phyloP scores from a whole-genome alignment of 2,329 filamentous ascomycete species.

The Hansfordia pulvinata region DNA sequence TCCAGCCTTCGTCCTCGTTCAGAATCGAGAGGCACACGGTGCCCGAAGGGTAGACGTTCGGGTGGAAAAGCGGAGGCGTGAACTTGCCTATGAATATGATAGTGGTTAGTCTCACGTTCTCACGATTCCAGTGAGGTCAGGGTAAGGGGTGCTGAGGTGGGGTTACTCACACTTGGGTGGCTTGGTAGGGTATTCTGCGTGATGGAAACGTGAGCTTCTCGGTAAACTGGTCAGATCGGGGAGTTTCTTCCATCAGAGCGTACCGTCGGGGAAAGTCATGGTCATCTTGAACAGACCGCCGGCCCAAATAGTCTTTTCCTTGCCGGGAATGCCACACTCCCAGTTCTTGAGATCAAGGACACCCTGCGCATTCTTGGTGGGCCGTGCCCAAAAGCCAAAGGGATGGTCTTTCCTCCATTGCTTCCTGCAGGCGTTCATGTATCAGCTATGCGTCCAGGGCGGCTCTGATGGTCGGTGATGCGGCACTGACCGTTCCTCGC shows the following conservation, averaged over 20 bases:
- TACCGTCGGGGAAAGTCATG: slow-evolving; percentile 86
- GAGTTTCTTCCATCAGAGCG: slow-evolving; percentile 16
- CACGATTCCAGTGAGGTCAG: no score
- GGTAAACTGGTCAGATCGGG: slow-evolving; percentile 7
- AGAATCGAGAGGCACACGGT: slow-evolving; percentile 95
- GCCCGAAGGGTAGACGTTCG: slow-evolving; percentile 95
- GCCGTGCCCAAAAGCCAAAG: slow-evolving; percentile 93
- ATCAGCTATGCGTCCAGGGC: no score
- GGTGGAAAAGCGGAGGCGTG: slow-evolving; percentile 87
- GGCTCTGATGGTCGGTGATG: neutral
- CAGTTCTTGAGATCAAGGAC: slow-evolving; percentile 86
- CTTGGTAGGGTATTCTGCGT: slow-evolving; percentile 89
- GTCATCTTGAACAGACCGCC: slow-evolving; percentile 94
- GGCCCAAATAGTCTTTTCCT: slow-evolving; percentile 94
- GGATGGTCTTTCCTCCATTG: slow-evolving; percentile 96
- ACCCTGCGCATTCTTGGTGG: slow-evolving; percentile 64
- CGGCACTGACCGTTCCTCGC: slow-evolving; percentile 65
- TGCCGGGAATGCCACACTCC: slow-evolving; percentile 94
- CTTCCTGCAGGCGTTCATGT: no score
- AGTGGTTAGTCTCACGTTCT: slow-evolving; percentile 6
- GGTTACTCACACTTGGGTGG: slow-evolving; percentile 83
- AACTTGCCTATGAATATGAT: slow-evolving; percentile 83
- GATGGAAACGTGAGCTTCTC: slow-evolving; percentile 7
- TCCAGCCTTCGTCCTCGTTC: slow-evolving; percentile 98
- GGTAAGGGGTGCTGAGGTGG: neutral